phyloP scores from a whole-genome alignment of 352 stramenopile genomes.

The Phytophthora nicotianae region DNA sequence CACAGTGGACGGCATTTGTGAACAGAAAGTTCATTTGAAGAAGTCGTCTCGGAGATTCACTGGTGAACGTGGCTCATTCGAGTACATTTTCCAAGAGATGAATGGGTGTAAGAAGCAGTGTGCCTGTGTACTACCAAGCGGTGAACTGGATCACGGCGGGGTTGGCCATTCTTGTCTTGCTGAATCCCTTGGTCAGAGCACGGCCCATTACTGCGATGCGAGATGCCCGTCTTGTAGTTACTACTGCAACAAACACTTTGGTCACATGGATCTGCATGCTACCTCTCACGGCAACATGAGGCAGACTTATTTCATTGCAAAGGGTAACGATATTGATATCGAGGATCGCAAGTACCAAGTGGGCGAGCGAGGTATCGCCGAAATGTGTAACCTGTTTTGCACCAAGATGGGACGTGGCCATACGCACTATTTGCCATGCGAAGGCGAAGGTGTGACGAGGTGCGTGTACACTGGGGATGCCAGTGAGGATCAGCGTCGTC shows the following conservation, averaged over 20 bases:
- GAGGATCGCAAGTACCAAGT: constrained; percentile 41
- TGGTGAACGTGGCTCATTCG: constrained; percentile 49
- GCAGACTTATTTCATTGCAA: constrained; percentile 66
- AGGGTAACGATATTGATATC: constrained; percentile 56
- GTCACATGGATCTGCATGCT: constrained; percentile 51
- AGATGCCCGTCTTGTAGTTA: constrained; percentile 67
- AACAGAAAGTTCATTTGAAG: constrained; percentile 65
- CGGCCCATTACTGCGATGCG: constrained; percentile 58
- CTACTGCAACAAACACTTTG: constrained; percentile 62
- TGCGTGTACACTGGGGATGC: constrained; percentile 34
- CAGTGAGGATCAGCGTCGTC: constrained; percentile 34
- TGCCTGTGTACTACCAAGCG: constrained; percentile 31
- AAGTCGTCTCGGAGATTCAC: constrained; percentile 53
- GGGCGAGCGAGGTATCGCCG: constrained; percentile 39
- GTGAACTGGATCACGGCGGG: constrained; percentile 38
- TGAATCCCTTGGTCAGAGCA: constrained; percentile 13
- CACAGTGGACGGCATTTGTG: constrained; percentile 56
- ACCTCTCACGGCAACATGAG: constrained; percentile 76
- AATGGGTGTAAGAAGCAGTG: constrained; percentile 68
- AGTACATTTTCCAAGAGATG: constrained; percentile 75
- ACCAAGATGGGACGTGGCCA: constrained; percentile 44
- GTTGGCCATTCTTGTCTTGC: constrained; percentile 45
- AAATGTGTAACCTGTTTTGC: constrained; percentile 57
- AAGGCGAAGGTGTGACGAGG: constrained; percentile 7
- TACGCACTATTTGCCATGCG: constrained; percentile 39